These are phyloP conservation scores for Hypholoma sublateritium DNA, from an alignment of 768 basidiomycete genomes.

Conservation along the genomic window DNA sequence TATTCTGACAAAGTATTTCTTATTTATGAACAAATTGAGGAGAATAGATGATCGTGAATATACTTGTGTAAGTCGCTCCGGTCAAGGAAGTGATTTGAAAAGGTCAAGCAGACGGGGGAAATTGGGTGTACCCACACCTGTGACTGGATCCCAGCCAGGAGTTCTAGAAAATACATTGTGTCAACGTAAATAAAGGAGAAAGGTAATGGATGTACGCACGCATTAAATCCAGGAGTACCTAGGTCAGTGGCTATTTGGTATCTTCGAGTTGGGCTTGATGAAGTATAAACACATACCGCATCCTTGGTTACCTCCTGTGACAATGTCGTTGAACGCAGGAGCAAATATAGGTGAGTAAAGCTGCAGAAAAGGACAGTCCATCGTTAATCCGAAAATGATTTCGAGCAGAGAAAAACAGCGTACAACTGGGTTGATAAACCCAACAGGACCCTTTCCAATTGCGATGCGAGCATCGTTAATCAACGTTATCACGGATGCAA, in stretches of 20 bases:
- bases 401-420: neutral
- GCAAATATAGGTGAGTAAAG: slow-evolving; percentile 19
- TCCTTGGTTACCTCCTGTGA: slow-evolving; percentile 19
- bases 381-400: neutral
- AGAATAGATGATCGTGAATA: no score
- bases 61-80: slow-evolving; percentile 7
- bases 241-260: neutral
- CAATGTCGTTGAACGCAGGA: slow-evolving; percentile 23
- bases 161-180: slow-evolving; percentile 19
- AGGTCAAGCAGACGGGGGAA: slow-evolving; percentile 17
- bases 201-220: slow-evolving; percentile 21
- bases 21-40: neutral
- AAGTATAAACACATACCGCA: slow-evolving; percentile 10
- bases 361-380: neutral
- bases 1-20: slow-evolving; percentile 1
- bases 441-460: slow-evolving; percentile 40
- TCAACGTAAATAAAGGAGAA: neutral
- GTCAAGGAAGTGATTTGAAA: slow-evolving; percentile 21
- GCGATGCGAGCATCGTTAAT: slow-evolving; percentile 53
- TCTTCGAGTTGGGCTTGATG: no score
- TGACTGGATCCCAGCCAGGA: slow-evolving; percentile 43
- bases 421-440: slow-evolving; percentile 48
- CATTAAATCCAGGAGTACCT: slow-evolving; percentile 33
- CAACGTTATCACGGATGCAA: slow-evolving; percentile 44
- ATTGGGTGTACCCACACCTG: slow-evolving; percentile 39